Conservation (phyloP, 1,139 yeast genomes). For the Saccharomyces hybrid region DNA sequence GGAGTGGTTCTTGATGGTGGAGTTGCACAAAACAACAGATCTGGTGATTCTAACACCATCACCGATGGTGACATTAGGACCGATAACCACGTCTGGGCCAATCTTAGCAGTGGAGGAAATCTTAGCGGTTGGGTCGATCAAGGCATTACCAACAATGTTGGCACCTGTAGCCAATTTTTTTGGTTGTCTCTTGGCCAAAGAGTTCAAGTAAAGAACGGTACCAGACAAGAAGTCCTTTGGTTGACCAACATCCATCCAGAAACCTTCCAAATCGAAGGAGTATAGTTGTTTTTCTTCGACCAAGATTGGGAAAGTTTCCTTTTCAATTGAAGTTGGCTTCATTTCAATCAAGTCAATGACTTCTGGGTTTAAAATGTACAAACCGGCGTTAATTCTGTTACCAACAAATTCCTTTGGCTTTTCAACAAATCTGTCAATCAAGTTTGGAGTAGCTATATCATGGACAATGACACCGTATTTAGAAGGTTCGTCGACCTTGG, state of each 20-base stretch:
- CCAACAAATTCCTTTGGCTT: constrained; percentile 99
- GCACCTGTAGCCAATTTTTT: constrained; percentile 53
- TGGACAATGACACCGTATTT: constrained; percentile 99
- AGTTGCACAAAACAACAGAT: constrained; percentile 86
- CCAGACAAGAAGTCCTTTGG: constrained; percentile 99
- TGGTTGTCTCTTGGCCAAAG: constrained; percentile 75
- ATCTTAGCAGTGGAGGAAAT: constrained; percentile 89
- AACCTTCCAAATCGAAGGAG: constrained; percentile 97
- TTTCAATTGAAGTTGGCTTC: constrained; percentile 98
- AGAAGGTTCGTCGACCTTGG: constrained; percentile 98
- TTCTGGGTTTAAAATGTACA: constrained; percentile 91
- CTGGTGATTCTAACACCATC: constrained; percentile 98
- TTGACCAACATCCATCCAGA: constrained; percentile 99
- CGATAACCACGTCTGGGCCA: constrained; percentile 97
- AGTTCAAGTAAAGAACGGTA: constrained; percentile 83
- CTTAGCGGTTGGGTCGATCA: constrained; percentile 91
- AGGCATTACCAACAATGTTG: constrained; percentile 87
- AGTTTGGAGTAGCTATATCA: constrained; percentile 84
- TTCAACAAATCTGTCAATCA: constrained; percentile 97
- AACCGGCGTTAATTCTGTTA: constrained; percentile 96
- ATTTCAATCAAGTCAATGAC: constrained; percentile 94
- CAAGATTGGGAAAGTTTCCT: constrained; percentile 97
- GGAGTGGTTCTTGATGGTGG: constrained; percentile 93
- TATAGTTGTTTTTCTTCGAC: constrained; percentile 83
- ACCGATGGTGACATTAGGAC: constrained; percentile 93